Evolutionary conservation across 2,329 filamentous ascomycete species (phyloP).

Genomic region (Meredithiella fracta): DNA sequence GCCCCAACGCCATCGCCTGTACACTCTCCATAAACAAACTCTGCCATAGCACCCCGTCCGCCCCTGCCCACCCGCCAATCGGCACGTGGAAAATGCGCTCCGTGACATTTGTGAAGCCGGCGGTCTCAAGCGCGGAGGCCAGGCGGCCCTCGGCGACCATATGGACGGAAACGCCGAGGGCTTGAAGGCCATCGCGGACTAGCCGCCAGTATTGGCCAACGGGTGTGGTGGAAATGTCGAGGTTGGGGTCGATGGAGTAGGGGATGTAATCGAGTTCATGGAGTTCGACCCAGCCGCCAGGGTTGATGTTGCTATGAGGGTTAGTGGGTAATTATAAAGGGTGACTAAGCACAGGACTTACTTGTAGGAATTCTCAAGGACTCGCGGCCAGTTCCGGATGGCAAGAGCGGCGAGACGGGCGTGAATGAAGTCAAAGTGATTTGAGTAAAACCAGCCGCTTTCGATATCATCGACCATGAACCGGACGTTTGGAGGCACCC

Average conservation of each 20-base stretch:
- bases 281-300: slow-evolving; percentile 38
- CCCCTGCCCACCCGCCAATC: slow-evolving; percentile 37
- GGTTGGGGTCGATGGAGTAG: slow-evolving; percentile 26
- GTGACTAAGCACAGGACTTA: slow-evolving; percentile 19
- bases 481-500: slow-evolving; percentile 37
- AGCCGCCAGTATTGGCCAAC: slow-evolving; percentile 31
- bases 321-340: neutral
- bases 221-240: slow-evolving; percentile 25
- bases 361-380: slow-evolving; percentile 32
- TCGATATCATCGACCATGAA: slow-evolving; percentile 44
- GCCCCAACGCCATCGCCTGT: slow-evolving; percentile 34
- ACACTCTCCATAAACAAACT: slow-evolving; percentile 33
- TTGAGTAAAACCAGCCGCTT: slow-evolving; percentile 35
- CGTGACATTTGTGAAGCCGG: slow-evolving; percentile 35
- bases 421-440: slow-evolving; percentile 45
- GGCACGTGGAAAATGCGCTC: slow-evolving; percentile 35
- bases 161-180: slow-evolving; percentile 31
- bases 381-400: slow-evolving; percentile 36
- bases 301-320: slow-evolving; percentile 30
- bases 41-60: slow-evolving; percentile 36
- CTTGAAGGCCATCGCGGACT: slow-evolving; percentile 27
- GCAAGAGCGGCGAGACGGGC: slow-evolving; percentile 39
- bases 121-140: slow-evolving; percentile 30
- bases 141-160: slow-evolving; percentile 27
- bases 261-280: slow-evolving; percentile 37